These are phyloP conservation scores for Botrytis cinerea DNA, from an alignment of 2,329 filamentous ascomycete genomes.

Conservation along the genomic window DNA sequence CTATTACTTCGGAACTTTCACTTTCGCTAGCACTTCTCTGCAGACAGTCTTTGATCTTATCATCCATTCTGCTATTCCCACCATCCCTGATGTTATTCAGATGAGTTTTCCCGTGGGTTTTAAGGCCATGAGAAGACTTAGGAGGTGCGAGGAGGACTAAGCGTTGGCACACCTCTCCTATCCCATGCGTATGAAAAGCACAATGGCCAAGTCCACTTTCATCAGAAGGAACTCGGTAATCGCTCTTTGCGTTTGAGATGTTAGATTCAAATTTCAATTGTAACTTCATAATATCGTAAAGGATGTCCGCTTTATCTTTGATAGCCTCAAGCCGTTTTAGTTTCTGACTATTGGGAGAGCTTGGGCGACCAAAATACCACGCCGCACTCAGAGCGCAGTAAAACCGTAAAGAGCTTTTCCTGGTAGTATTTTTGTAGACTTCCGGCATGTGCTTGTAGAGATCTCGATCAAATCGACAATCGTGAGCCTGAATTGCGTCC, in stretches of 20 bases:
- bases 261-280: constrained; percentile 7
- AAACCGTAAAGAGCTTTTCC: constrained; percentile 2
- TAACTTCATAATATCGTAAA: constrained; percentile 17
- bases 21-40: background rate
- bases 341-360: background rate
- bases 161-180: background rate
- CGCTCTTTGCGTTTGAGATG: background rate
- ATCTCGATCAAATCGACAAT: constrained; percentile 6
- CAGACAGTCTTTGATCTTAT: background rate
- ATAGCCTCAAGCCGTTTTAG: background rate
- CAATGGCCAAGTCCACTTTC: constrained; percentile 6
- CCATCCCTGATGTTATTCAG: background rate
- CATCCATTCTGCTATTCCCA: background rate
- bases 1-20: background rate
- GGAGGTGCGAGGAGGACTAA: background rate
- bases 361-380: constrained; percentile 7
- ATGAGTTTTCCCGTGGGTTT: too few species aligned
- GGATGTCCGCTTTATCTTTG: constrained; percentile 16
- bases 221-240: constrained; percentile 13
- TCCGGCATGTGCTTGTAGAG: constrained; percentile 16
- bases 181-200: constrained; percentile 17
- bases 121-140: too few species aligned
- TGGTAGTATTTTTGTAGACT: constrained; percentile 18
- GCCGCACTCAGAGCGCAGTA: constrained; percentile 15
- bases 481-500: constrained; percentile 19